Conservation (phyloP, 192 early-diverging fungal genomes). For the Gigaspora rosea region DNA sequence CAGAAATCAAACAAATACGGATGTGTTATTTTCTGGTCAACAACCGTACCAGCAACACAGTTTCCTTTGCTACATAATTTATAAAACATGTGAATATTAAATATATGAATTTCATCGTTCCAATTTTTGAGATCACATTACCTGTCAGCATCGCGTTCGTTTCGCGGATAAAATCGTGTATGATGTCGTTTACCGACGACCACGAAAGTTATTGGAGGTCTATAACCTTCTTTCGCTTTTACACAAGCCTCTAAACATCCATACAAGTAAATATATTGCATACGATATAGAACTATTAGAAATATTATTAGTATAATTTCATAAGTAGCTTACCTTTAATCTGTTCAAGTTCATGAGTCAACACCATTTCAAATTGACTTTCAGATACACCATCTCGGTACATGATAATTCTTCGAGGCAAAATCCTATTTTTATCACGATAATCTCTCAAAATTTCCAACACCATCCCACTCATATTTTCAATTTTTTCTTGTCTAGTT, state of each 20-base stretch:
- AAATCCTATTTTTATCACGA: conserved; percentile 59
- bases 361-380: conserved; percentile 58
- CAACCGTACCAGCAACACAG: conserved; percentile 73
- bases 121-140: conserved; percentile 7
- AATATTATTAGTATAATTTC: not conserved
- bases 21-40: conserved; percentile 68
- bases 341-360: conserved; percentile 67
- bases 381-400: conserved; percentile 82
- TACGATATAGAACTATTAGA: conserved; percentile 31
- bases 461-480: conserved; percentile 64
- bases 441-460: conserved; percentile 69
- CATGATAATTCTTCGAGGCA: conserved; percentile 68
- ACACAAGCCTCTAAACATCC: conserved; percentile 48
- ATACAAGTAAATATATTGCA: conserved; percentile 38
- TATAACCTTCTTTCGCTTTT: conserved; percentile 63
- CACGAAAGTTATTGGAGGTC: conserved; percentile 77
- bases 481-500: conserved; percentile 61
- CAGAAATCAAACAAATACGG: conserved; percentile 73
- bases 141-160: conserved; percentile 60
- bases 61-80: conserved; percentile 65
- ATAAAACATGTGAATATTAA: not conserved
- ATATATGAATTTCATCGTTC: not conserved
- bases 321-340: conserved; percentile 42
- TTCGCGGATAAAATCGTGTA: conserved; percentile 72
- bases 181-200: conserved; percentile 86